These are phyloP conservation scores for Cardamine occulta DNA, from an alignment of 345 rosid genomes.

Conservation along the genomic window DNA sequence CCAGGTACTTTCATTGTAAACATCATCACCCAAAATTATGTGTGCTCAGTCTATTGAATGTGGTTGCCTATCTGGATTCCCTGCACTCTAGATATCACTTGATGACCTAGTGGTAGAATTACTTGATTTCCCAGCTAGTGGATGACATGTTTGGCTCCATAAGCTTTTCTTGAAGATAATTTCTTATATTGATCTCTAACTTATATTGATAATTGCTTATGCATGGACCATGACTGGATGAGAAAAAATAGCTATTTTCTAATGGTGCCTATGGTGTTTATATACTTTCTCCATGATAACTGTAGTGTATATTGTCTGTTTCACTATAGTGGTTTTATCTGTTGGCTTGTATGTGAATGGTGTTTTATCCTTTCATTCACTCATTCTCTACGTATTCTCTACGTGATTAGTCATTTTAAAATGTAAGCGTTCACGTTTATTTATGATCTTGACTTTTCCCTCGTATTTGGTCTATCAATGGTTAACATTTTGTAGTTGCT, in stretches of 20 bases:
- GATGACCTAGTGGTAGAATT: neutral
- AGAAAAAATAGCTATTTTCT: conserved; percentile 5
- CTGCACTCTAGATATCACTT: conserved; percentile 20
- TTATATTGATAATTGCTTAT: neutral
- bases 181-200: conserved; percentile 1
- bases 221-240: conserved; percentile 24
- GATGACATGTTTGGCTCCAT: conserved; percentile 13
- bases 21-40: neutral
- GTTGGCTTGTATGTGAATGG: conserved; percentile 1
- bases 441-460: conserved; percentile 27
- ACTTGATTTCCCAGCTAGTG: conserved; percentile 1
- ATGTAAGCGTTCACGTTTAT: neutral
- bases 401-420: conserved; percentile 18
- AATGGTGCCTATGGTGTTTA: neutral
- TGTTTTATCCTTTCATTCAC: neutral
- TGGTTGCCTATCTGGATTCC: neutral
- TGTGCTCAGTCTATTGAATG: neutral
- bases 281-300: neutral
- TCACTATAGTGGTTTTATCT: neutral
- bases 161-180: conserved; percentile 3
- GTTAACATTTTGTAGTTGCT: conserved; percentile 38
- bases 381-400: too few relatives aligned
- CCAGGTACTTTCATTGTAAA: conserved; percentile 55
- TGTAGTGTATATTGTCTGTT: neutral
- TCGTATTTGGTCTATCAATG: conserved; percentile 9